Base-by-base conservation (phyloP, 2,329 filamentous ascomycete species). In the Penicillium griseofulvum region DNA sequence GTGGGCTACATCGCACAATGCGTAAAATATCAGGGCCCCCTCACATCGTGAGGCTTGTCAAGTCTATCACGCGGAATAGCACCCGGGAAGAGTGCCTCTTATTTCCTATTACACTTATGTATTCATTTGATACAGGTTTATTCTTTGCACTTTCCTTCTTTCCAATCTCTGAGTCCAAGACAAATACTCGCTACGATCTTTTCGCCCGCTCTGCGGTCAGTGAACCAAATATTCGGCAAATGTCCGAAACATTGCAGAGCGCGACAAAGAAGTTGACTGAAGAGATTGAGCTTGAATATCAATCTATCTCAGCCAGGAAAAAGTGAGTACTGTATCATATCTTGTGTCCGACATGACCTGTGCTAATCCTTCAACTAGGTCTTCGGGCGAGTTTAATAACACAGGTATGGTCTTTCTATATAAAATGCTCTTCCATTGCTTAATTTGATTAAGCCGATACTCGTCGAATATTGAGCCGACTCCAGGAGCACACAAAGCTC, bases 171-270 rank as follows among this genome's bases (percentile, higher is more conserved):
- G 64, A 66, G 39, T 53, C 49, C 6, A 67, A 45, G 33, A 70
- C 69, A 0, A 46, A 59, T 1, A 39, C 73, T n/a, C 67, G 71
- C 48, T 72, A 66, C 43, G 71, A 74, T 34, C 22, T 73, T 2
- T 71, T 70, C 39, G 34, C 53, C 4, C 26, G 24, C 1, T 48
- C 49, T 3, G 3, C 42, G 7, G 57, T 49, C 10, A 17, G 41
- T 12, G 31, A 29, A 2, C n/a, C 4, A 2, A 24, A 56, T 8
- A 44, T 29, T 3, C 11, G 31, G 4, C 9, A 22, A 5, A 14
- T 59, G 3, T 34, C 31, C 1, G 29, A 46, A 4, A 26, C 45
- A 10, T 31, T 65, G 2, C 36, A 45, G 7, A 48, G 24, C 14
- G 17, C 45, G 0, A 16, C 65, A 0, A 45, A 57, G 1, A 37